A percentile compares a stretch with the other conserved stretches of the same genome.
phyloP scores from a whole-genome alignment of 2,329 filamentous ascomycete species.

The Chrysoporthe austroafricana region DNA sequence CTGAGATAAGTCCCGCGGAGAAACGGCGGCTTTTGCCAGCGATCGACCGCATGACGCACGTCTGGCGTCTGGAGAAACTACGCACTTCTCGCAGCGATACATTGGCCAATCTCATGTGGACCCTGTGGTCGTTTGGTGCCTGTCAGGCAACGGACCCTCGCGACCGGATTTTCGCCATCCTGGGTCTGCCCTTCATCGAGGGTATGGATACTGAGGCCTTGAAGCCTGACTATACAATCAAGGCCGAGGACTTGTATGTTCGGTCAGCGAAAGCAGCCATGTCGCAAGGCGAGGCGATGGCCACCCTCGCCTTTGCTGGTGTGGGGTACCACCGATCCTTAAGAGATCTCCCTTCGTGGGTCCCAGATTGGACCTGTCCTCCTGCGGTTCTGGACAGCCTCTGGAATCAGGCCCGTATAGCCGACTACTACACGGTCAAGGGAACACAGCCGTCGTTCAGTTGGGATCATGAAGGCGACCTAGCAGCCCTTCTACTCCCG shows the following conservation, averaged over 20 bases:
- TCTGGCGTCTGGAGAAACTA: neutral
- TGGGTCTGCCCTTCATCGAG: neutral
- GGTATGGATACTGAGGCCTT: neutral
- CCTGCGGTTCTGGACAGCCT: neutral
- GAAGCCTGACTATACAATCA: neutral
- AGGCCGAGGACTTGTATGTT: neutral
- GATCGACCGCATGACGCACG: neutral
- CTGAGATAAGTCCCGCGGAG: neutral
- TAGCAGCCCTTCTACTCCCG: neutral
- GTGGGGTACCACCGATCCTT: neutral
- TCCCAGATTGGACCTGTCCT: neutral
- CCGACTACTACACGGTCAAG: neutral
- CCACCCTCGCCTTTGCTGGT: neutral
- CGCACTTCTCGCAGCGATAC: neutral
- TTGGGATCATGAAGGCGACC: neutral
- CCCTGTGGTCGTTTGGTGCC: neutral
- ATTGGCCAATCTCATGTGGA: neutral
- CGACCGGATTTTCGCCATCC: slow-evolving; percentile 10
- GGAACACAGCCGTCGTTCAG: neutral
- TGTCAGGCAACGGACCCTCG: slow-evolving; percentile 6
- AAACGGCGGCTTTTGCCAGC: neutral
- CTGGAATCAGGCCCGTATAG: neutral
- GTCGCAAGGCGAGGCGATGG: neutral
- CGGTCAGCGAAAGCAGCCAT: neutral
- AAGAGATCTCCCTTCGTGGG: neutral